Evolutionary conservation across 768 basidiomycete genomes (phyloP).

Genomic region (Rhizopogon roseolus): DNA sequence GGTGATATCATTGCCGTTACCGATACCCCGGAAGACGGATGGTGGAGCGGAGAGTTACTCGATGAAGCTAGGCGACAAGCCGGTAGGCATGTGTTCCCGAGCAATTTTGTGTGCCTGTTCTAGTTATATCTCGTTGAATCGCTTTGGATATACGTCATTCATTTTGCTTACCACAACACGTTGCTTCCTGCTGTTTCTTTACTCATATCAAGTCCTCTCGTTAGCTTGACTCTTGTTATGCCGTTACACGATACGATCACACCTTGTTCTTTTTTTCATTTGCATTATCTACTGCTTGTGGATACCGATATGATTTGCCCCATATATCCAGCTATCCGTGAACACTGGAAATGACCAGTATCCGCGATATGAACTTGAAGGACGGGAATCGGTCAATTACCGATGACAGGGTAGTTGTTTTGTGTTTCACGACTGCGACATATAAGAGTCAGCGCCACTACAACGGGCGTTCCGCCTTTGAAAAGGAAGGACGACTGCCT

Average conservation of each 20-base stretch:
- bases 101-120: slow-evolving; percentile 84
- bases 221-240: not conserved
- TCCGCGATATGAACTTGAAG: no score
- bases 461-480: no score
- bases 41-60: slow-evolving; percentile 93
- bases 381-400: no score
- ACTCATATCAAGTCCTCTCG: not conserved
- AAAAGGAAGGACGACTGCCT: no score
- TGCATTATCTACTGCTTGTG: not conserved
- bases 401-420: no score
- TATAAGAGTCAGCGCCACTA: no score
- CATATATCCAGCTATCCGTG: no score
- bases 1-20: slow-evolving; percentile 97
- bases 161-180: not conserved
- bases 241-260: no score
- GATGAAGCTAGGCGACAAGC: slow-evolving; percentile 67
- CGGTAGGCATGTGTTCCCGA: slow-evolving; percentile 80
- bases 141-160: not conserved
- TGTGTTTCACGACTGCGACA: no score
- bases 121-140: slow-evolving; percentile 21
- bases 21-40: slow-evolving; percentile 90
- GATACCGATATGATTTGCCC: not conserved
- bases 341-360: no score
- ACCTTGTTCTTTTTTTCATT: not conserved
- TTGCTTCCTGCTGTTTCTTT: not conserved